A percentile compares a stretch with the other conserved stretches of the same genome.
Evolutionary conservation across 139 green algal species (phyloP).

Genomic region (Desmodesmus armatus): DNA sequence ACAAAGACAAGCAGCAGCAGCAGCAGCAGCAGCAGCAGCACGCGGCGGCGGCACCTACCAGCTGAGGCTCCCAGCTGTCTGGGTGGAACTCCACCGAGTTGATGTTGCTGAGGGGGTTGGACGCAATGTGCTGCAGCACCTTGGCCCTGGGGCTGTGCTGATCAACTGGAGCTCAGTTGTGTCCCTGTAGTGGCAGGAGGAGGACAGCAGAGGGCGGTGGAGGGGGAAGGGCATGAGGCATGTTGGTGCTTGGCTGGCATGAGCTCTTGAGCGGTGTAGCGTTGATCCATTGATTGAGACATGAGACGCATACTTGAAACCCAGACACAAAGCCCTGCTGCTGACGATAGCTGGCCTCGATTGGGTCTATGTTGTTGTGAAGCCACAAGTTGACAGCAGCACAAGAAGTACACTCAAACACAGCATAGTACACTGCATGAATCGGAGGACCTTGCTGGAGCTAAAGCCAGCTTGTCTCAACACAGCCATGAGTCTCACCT

Average conservation of each 20-base stretch:
- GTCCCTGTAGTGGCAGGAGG: constrained; percentile 17
- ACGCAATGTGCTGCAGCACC: neutral
- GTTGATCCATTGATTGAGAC: neutral
- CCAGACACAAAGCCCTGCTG: too few species aligned
- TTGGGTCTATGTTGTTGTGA: neutral
- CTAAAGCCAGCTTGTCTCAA: too few species aligned
- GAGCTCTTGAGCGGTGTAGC: too few species aligned
- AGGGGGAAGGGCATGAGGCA: too few species aligned
- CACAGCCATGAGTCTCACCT: neutral
- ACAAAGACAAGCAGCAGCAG: too few species aligned
- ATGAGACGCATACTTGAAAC: neutral
- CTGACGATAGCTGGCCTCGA: neutral
- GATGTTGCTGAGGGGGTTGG: constrained; percentile 33
- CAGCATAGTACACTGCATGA: too few species aligned
- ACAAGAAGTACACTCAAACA: neutral
- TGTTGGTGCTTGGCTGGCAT: too few species aligned
- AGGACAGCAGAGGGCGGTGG: too few species aligned
- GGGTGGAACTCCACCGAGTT: constrained; percentile 17
- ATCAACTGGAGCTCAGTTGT: constrained; percentile 30
- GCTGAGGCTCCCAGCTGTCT: constrained; percentile 20
- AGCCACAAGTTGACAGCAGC: neutral
- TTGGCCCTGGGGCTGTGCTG: neutral
- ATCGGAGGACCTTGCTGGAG: too few species aligned
- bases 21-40: too few species aligned
- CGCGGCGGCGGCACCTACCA: too few species aligned